phyloP scores from a whole-genome alignment of 1,139 yeast genomes.

The Candida mesenterica region DNA sequence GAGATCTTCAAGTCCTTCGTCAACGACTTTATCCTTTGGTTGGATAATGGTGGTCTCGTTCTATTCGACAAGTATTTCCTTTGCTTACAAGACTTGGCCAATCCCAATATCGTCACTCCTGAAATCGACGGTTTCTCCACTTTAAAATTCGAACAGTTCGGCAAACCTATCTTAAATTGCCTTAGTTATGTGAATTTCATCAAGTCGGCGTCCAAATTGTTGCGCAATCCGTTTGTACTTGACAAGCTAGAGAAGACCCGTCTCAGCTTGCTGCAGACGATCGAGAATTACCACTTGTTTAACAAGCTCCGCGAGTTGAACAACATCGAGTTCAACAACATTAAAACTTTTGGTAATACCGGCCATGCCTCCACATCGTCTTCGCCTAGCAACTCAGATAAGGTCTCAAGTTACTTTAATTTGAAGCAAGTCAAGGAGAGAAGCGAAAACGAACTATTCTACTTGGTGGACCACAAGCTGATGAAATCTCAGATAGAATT shows the following conservation, averaged over 20 bases:
- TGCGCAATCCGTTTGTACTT: conserved; percentile 41
- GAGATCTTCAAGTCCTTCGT: conserved; percentile 35
- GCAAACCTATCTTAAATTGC: conserved; percentile 35
- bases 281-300: conserved; percentile 19
- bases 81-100: conserved; percentile 11
- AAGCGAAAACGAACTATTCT: conserved; percentile 24
- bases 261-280: conserved; percentile 19
- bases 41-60: conserved; percentile 31
- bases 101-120: conserved; percentile 9
- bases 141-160: conserved; percentile 19
- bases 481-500: conserved; percentile 24
- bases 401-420: conserved; percentile 43
- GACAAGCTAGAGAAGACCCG: conserved; percentile 28
- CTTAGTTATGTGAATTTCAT: conserved; percentile 32
- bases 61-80: conserved; percentile 33
- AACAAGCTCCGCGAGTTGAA: conserved; percentile 24
- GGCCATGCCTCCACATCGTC: conserved; percentile 5
- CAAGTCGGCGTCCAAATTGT: conserved; percentile 17
- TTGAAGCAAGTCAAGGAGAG: conserved; percentile 37
- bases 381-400: conserved; percentile 10
- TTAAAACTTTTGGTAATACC: conserved; percentile 27
- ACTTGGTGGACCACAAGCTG: conserved; percentile 14
- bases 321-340: conserved; percentile 36
- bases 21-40: conserved; percentile 42
- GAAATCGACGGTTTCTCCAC: conserved; percentile 17